These are phyloP conservation scores for Colletotrichum brevisporum DNA, from an alignment of 2,329 filamentous ascomycete species.

Conservation along the genomic window DNA sequence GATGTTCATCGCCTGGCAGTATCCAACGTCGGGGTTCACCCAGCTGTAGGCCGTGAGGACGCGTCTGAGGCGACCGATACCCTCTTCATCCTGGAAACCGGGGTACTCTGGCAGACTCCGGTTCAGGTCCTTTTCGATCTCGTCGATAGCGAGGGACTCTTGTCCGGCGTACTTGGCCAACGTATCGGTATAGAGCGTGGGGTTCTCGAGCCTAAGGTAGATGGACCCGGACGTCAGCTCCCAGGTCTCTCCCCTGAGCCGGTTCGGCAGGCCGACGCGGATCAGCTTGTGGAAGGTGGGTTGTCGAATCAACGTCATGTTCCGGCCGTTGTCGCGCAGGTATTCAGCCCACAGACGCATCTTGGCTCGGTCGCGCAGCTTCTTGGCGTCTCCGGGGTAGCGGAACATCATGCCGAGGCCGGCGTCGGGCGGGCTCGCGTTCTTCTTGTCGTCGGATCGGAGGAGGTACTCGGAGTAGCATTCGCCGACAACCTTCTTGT, in stretches of 20 bases:
- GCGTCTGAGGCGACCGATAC: conserved; percentile 88
- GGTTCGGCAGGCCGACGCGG: conserved; percentile 92
- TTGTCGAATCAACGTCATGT: conserved; percentile 91
- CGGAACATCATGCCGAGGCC: conserved; percentile 92
- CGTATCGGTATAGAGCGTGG: conserved; percentile 86
- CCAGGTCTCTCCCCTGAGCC: conserved; percentile 94
- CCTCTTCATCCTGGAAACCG: conserved; percentile 96
- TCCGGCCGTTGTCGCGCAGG: conserved; percentile 93
- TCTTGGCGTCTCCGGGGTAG: conserved; percentile 95
- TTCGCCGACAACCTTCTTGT: conserved; percentile 83
- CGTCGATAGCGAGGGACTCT: conserved; percentile 95
- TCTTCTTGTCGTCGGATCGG: conserved; percentile 73
- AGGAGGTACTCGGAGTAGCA: conserved; percentile 93
- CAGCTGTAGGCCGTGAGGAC: conserved; percentile 98
- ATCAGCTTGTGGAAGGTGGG: conserved; percentile 99
- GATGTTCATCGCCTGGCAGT: conserved; percentile 99
- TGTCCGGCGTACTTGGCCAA: conserved; percentile 85
- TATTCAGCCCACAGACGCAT: conserved; percentile 99
- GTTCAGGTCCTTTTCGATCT: conserved; percentile 99
- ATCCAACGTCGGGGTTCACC: conserved; percentile 95
- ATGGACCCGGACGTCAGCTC: conserved; percentile 93
- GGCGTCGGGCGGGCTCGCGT: conserved; percentile 83
- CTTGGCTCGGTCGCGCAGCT: conserved; percentile 94
- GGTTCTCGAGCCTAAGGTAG: conserved; percentile 88
- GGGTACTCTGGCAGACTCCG: conserved; percentile 97